Evolutionary conservation across 495 filamentous ascomycete species (phyloP), one percentile per base, ranked within the genome.

Genomic region (Usnea hakonensis): DNA sequence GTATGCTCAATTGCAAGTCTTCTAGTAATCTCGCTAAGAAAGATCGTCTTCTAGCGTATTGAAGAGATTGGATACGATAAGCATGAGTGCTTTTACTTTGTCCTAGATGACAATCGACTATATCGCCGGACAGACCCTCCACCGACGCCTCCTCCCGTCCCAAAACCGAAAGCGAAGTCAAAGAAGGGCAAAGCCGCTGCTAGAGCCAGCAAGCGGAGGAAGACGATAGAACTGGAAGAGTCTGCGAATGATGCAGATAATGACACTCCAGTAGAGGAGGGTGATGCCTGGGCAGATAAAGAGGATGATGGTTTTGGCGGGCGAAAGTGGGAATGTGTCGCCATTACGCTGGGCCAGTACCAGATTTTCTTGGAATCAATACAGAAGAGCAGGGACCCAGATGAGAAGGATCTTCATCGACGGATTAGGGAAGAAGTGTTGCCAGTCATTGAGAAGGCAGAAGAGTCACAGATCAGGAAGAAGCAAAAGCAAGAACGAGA

Each of bases 41-140:
- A 11, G 21, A 21, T 28, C 48, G 16, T 5, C 75, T 13, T 55
- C 37, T 57, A 96, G 93, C 87, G 94, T 68, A 90, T 98, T 61
- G 92, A 97, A 67, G 88, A 92, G 26, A 83, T 90, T 63, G 94
- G 94, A 13, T 96, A 87, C 80, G 94, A 98, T 74, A 77, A 80
- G 23, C 77, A 96, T 50, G 90, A 90, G 64, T 88, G 90, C 28
- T 85, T 81, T 23, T 95, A 96, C 72, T 94, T 89, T 67, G 87
- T 96, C 16, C 82, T 98, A 9, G 93, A 98, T 64, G 94, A 98
- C 76, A 94, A 96, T 65, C 83, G 93, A 54, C 78, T 97, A 33
- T 98, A 97, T 73, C 88, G 90, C 58, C 83, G 85, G 60, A 90
- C 89, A 50, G 89, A 92, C 43, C 83, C 81, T 58, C 77, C 81